Evolutionary conservation across 441 rosid species (phyloP).

Genomic region (Populus hybrid): DNA sequence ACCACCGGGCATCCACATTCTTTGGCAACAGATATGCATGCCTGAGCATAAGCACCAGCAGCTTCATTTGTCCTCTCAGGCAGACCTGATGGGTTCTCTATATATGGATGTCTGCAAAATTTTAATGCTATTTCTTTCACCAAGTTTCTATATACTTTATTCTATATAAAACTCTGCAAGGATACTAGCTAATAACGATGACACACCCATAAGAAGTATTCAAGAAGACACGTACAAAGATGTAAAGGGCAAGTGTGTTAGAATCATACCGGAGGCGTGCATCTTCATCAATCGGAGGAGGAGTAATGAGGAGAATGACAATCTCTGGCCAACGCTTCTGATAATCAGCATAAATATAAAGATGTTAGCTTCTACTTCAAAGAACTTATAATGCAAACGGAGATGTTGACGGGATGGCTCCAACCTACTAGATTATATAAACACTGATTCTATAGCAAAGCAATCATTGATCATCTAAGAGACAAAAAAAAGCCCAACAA

Average conservation of each 20-base stretch:
- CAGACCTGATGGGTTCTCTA: conserved; percentile 52
- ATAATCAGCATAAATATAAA: background rate
- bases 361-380: too few relatives aligned
- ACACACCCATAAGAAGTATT: background rate
- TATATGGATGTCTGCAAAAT: too few relatives aligned
- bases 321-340: conserved; percentile 66
- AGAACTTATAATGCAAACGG: too few relatives aligned
- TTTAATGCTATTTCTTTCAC: background rate
- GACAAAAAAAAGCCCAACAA: too few relatives aligned
- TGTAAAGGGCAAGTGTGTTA: background rate
- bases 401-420: too few relatives aligned
- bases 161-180: too few relatives aligned
- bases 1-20: conserved; percentile 49
- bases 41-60: conserved; percentile 64
- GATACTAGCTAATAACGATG: too few relatives aligned
- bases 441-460: too few relatives aligned
- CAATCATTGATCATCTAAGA: too few relatives aligned
- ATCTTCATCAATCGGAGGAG: conserved; percentile 86
- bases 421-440: too few relatives aligned
- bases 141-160: too few relatives aligned
- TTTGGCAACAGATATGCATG: conserved; percentile 48
- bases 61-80: conserved; percentile 86
- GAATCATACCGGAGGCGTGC: conserved; percentile 59
- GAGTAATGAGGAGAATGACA: conserved; percentile 59
- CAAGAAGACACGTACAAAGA: background rate